Base-by-base conservation (phyloP, 1,139 yeast genomes). In the Zygosaccharomyces pseudobailii region DNA sequence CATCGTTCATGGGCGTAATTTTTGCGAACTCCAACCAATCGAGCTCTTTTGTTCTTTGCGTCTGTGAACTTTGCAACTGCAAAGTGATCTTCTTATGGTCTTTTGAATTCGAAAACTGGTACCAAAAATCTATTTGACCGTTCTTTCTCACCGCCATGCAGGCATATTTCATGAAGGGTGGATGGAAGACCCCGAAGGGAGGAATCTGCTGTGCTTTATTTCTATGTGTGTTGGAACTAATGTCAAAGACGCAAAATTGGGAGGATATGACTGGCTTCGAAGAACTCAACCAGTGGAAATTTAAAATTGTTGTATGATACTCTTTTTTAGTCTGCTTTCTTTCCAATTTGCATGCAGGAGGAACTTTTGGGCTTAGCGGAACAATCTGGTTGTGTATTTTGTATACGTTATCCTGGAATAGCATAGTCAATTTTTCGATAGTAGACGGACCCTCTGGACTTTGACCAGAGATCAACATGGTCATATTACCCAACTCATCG, bases 101-200 rank as follows among this genome's bases (percentile, higher is more conserved):
- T 41, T 64, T 64, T 1, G 69, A 65, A 46, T 66, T 66, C 6
- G 69, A 66, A 42, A 66, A 63, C 47, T 66, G 69, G 43, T 65
- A 66, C 69, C 69, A 66, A 40, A 66, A 62, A 45, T 63, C 67
- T 27, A 65, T 50, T 41, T 65, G 66, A 21, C 68, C 68, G 46
- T 64, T 65, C 40, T 56, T 59, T 47, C 69, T 60, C 9, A 65
- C 52, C 6, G 65, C 68, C 36, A 59, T 47, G 46, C 67, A 65
- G 5, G 68, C 67, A 51, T 63, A 63, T 50, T 66, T 65, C 56
- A 66, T 62, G 38, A 63, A 65, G 13, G 68, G 66, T 2, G 69
- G 69, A 48, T 66, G 65, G 30, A 61, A 62, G 3, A 63, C 62
- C 8, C 69, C 68, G 49, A 52, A 62, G 10, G 68, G 67, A 8